phyloP scores from a whole-genome alignment of 106 monocot genomes.

The Alisma plantagoaquatica region DNA sequence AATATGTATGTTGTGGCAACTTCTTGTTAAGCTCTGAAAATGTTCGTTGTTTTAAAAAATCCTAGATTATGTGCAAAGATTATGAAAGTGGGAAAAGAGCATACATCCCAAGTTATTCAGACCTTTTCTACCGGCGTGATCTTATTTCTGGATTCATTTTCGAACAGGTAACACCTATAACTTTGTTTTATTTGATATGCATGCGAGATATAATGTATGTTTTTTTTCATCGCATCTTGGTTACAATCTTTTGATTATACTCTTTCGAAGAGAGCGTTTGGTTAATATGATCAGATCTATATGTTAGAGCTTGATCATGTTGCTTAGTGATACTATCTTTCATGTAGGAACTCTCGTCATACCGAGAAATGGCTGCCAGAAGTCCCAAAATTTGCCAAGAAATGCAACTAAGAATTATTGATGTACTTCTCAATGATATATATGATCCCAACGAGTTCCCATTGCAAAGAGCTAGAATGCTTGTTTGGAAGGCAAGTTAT shows the following conservation, averaged over 20 bases:
- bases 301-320: too few species aligned
- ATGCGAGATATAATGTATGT: too few species aligned
- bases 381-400: conserved; percentile 30
- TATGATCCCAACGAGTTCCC: conserved; percentile 33
- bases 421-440: conserved; percentile 51
- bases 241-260: conserved; percentile 22
- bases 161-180: too few species aligned
- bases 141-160: too few species aligned
- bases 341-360: conserved; percentile 74
- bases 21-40: background rate
- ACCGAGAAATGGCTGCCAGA: conserved; percentile 29
- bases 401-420: conserved; percentile 44
- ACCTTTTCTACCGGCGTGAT: too few species aligned
- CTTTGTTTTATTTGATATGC: too few species aligned
- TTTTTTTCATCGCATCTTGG: conserved; percentile 37
- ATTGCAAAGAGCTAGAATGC: conserved; percentile 45
- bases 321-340: too few species aligned
- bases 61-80: conserved; percentile 59
- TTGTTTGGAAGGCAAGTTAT: conserved; percentile 47
- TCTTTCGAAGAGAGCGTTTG: conserved; percentile 4
- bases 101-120: too few species aligned
- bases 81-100: conserved; percentile 22
- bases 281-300: too few species aligned
- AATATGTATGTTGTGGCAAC: background rate
- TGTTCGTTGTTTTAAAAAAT: conserved; percentile 13